Percentiles rank a stretch among this genome's conserved stretches.
Conservation (phyloP, 306 rosid species). For the Carpinus fangiana region DNA sequence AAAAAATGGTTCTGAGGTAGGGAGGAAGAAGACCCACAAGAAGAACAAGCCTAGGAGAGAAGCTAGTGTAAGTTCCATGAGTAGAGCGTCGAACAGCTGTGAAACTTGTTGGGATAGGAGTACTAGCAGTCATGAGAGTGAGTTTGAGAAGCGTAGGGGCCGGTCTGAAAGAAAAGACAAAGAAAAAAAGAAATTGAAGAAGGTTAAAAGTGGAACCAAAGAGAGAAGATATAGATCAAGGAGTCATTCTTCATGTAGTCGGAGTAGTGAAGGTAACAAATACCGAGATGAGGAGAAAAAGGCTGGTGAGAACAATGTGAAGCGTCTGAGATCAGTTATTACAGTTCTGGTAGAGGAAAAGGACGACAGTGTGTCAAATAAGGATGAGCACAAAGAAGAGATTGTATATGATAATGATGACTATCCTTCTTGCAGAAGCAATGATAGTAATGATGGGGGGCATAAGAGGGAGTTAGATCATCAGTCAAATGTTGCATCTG, state of each 20-base stretch:
- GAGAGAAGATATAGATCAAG: conserved; percentile 54
- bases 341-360: conserved; percentile 42
- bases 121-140: conserved; percentile 41
- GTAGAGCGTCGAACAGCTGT: conserved; percentile 49
- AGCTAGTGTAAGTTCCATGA: conserved; percentile 38
- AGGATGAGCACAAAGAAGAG: conserved; percentile 59
- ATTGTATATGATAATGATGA: conserved; percentile 55
- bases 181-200: conserved; percentile 33
- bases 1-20: conserved; percentile 37
- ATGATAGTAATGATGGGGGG: conserved; percentile 59
- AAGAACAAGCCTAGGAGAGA: conserved; percentile 66
- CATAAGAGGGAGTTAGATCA: conserved; percentile 50
- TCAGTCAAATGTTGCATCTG: conserved; percentile 27
- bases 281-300: conserved; percentile 37
- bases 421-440: conserved; percentile 68
- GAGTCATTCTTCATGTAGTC: conserved; percentile 55
- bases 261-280: conserved; percentile 36
- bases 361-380: conserved; percentile 33
- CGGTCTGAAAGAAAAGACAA: conserved; percentile 48
- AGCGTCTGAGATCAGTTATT: conserved; percentile 69
- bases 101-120: conserved; percentile 48
- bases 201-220: conserved; percentile 40
- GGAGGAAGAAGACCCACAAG: conserved; percentile 32
- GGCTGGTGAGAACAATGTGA: conserved; percentile 35
- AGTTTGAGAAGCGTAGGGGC: conserved; percentile 36